phyloP scores from a whole-genome alignment of 129 eudicot species.

The Erigeron canadensis region DNA sequence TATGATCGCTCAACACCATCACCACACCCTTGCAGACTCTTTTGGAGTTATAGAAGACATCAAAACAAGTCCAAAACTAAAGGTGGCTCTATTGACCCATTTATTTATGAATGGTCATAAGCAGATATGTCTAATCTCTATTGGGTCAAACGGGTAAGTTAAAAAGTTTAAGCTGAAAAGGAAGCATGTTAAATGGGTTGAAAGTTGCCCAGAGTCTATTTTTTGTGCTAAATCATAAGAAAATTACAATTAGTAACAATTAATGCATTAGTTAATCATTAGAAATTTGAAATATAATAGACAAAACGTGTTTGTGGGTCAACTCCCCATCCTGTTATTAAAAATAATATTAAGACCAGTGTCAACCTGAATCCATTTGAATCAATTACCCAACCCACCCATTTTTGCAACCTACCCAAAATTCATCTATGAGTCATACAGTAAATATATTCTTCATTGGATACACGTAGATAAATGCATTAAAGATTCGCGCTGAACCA shows the following conservation, averaged over 20 bases:
- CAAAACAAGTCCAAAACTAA: neutral
- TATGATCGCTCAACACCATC: neutral
- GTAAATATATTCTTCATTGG: neutral
- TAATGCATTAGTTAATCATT: neutral
- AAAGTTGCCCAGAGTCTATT: neutral
- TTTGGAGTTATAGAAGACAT: neutral
- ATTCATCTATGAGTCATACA: too few species aligned
- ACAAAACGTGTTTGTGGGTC: too few species aligned
- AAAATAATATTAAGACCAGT: too few species aligned
- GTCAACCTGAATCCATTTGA: neutral
- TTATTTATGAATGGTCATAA: neutral
- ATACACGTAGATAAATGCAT: neutral
- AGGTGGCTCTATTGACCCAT: neutral
- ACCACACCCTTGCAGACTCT: neutral
- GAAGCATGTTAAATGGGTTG: neutral
- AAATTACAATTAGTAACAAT: too few species aligned
- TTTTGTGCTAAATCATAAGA: too few species aligned
- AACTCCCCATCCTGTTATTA: too few species aligned
- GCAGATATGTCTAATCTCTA: neutral
- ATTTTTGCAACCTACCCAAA: neutral
- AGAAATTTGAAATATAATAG: neutral
- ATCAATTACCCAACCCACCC: neutral
- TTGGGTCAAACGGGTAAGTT: neutral
- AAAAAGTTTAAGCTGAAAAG: too few species aligned
- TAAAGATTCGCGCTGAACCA: neutral